Base-by-base conservation (phyloP, 352 stramenopile species). In the Globisporangium barbulae region DNA sequence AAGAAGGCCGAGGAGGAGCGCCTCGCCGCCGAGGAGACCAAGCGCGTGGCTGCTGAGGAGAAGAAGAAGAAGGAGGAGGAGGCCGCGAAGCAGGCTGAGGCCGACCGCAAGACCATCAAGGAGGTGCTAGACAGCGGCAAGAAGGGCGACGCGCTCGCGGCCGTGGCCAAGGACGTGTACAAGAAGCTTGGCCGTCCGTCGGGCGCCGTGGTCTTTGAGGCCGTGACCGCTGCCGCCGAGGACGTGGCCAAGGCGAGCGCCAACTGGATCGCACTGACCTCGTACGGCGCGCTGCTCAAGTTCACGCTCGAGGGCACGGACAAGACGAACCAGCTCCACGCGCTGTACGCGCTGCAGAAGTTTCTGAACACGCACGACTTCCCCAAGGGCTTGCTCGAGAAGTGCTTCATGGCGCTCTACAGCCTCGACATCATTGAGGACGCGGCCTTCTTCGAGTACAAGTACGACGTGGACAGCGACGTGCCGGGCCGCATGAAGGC, bases 381-480 rank as follows among this genome's bases (percentile, higher is more conserved):
- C 70, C 83, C 82, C 25, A 91, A 91, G 73, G 84, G 82, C 31
- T 49, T 93, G 63, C 69, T 93, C 37, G 81, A 93, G 65, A 91
- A 90, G 77, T 89, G 79, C 65, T 93, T 93, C 70, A 93, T 91
- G 84, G 84, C 84, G 52, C 73, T 93, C 3, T 93, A 93, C 70
- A 88, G 77, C 65, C 75, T 90, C 42, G 84, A 93, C 69, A 88
- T 93, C 59, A 78, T 93, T 52, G 80, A 90, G 50, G 84, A 93
- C 52, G 70, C 78, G 31, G 84, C 80, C 21, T 93, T 93, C 70
- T 84, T 93, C 42, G 84, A 93, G 69, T 91, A 93, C 83, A 93
- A 93, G 75, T 91, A 91, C 76, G 80, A 93, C 69, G 77, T 89
- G 50, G 84, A 93, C 54, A 78, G 71, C 69, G 79, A 88, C 31